phyloP scores from a whole-genome alignment of 768 basidiomycete genomes.

The Filobasidium wieringae region DNA sequence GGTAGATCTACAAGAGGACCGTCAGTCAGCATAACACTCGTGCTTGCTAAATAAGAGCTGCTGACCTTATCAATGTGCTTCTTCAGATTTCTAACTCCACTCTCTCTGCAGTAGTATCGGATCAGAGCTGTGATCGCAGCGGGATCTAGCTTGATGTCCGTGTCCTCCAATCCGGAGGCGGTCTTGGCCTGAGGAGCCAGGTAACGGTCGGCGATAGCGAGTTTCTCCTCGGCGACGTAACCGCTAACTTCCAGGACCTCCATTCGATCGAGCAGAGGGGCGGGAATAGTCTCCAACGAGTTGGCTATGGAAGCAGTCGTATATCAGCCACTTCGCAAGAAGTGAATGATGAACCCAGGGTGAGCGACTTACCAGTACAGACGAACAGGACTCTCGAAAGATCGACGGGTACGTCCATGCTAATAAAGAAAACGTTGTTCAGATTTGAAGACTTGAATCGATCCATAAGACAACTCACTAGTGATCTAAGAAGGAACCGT shows the following conservation, averaged over 20 bases:
- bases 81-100: conserved; percentile 91
- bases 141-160: conserved; percentile 66
- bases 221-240: conserved; percentile 87
- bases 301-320: no score
- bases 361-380: conserved; percentile 59
- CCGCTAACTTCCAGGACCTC: conserved; percentile 90
- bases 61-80: conserved; percentile 94
- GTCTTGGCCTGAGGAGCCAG: conserved; percentile 89
- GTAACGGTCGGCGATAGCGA: conserved; percentile 72
- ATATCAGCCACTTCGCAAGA: no score
- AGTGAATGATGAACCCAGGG: no score
- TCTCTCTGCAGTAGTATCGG: conserved; percentile 94
- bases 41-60: no score
- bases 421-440: conserved; percentile 27
- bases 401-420: conserved; percentile 94
- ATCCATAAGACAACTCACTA: conserved; percentile 53
- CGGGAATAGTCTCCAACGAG: conserved; percentile 84
- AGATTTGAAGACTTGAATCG: not conserved
- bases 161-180: conserved; percentile 69
- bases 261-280: conserved; percentile 88
- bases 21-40: no score
- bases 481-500: conserved; percentile 84
- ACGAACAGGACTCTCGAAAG: conserved; percentile 93
- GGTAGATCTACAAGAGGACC: conserved; percentile 64
- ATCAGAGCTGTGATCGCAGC: conserved; percentile 76